Conservation (phyloP, 768 basidiomycete species). For the Pisolithus tinctorius region DNA sequence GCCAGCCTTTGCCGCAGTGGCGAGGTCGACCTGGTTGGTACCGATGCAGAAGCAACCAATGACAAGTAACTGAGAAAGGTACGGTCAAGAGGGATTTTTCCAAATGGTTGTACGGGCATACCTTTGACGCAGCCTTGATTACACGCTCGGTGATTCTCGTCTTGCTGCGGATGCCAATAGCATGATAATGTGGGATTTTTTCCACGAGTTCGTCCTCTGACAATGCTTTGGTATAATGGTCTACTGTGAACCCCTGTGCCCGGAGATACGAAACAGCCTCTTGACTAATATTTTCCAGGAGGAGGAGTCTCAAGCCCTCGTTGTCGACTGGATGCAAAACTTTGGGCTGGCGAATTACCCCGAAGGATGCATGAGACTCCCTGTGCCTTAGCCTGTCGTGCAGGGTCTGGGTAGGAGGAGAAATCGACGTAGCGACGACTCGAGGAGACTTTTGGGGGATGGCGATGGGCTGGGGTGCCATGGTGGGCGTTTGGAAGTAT, state of each 20-base stretch:
- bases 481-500: slow-evolving; percentile 21
- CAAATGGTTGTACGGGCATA: slow-evolving; percentile 24
- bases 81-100: neutral
- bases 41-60: slow-evolving; percentile 99
- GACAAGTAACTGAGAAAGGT: slow-evolving; percentile 64
- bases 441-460: slow-evolving; percentile 28
- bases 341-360: slow-evolving; percentile 48
- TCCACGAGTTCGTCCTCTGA: slow-evolving; percentile 90
- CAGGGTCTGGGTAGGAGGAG: slow-evolving; percentile 39
- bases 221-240: slow-evolving; percentile 79
- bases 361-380: slow-evolving; percentile 27
- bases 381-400: slow-evolving; percentile 40
- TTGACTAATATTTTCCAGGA: slow-evolving; percentile 93
- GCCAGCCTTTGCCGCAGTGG: slow-evolving; percentile 75
- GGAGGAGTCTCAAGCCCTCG: slow-evolving; percentile 70
- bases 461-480: slow-evolving; percentile 41
- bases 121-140: slow-evolving; percentile 82
- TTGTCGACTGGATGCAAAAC: slow-evolving; percentile 80
- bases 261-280: slow-evolving; percentile 80
- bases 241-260: slow-evolving; percentile 84
- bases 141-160: slow-evolving; percentile 92
- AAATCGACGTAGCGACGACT: slow-evolving; percentile 44
- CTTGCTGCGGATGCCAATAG: slow-evolving; percentile 95
- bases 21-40: slow-evolving; percentile 94
- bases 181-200: slow-evolving; percentile 80